Evolutionary conservation across 1,139 yeast genomes (phyloP), one percentile per base, ranked within the genome.

Genomic region (Yamadazyma friedrichii): DNA sequence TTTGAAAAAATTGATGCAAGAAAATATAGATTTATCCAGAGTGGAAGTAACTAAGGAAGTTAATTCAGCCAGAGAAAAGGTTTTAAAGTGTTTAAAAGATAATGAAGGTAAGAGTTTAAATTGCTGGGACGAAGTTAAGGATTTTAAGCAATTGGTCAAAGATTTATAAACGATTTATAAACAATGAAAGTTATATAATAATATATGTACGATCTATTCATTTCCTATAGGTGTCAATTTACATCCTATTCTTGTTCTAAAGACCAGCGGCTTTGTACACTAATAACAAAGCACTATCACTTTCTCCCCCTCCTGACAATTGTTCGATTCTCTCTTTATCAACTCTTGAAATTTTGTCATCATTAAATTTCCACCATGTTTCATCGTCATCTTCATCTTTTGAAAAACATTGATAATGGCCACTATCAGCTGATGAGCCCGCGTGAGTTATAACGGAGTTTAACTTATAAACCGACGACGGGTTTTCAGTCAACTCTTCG

Each of bases 301-400:
- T 83, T 67, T 94, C 98, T 46, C 98, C 97, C 40, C 99, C 99
- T 36, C 98, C 99, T 8, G 97, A 87, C 49, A 94, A 74, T 42
- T 78, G 66, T 59, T 88, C 96, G 47, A 93, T 80, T 58, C 80
- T 88, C 41, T 88, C 94, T 57, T 80, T 86, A 45, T 74, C 78
- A 12, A 91, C 89, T 31, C 75, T 67, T 9, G 82, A 69, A n/a
- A 94, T 96, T 59, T 85, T 84, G 63, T 91, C 96, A 61, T 93
- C 99, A 60, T 93, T 89, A 65, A 88, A 94, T 58, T 83, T 84
- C 84, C 88, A 93, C 99, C 99, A 93, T 51, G 74, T 76, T 34
- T 83, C 80, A 32, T 86, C 88, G 56, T 84, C 94, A 36, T 67
- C 66, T 41, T 76, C 78, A 60, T 88, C 91, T 53, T 78, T 81